Conservation (phyloP, 306 rosid genomes). For the Dicorynia guianensis region DNA sequence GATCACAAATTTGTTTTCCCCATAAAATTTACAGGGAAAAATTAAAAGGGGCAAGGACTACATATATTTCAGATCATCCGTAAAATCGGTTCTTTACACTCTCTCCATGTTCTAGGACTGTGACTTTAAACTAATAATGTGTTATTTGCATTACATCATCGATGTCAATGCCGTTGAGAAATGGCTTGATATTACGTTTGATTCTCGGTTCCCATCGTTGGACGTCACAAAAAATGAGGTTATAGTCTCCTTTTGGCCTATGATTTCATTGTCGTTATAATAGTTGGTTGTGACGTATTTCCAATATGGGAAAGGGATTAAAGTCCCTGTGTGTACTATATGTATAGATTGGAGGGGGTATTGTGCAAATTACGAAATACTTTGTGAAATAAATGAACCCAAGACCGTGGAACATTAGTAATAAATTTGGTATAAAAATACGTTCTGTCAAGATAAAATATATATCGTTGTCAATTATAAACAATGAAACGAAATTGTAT, state of each 20-base stretch:
- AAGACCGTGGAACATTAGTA: constrained; percentile 47
- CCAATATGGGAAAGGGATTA: background rate
- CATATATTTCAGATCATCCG: background rate
- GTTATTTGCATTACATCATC: constrained; percentile 35
- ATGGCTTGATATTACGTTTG: constrained; percentile 2
- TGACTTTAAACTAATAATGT: background rate
- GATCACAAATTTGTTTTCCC: too few relatives aligned
- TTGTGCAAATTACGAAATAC: constrained; percentile 12
- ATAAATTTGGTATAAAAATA: constrained; percentile 48
- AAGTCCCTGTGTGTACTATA: background rate
- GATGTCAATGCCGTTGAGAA: constrained; percentile 19
- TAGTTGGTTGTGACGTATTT: constrained; percentile 12
- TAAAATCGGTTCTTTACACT: background rate
- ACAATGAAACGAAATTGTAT: constrained; percentile 53
- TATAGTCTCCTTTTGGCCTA: background rate
- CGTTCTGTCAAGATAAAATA: constrained; percentile 21
- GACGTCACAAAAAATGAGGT: background rate
- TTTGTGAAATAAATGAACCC: constrained; percentile 65
- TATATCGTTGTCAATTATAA: constrained; percentile 50
- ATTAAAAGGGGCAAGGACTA: background rate
- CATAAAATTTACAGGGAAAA: too few relatives aligned
- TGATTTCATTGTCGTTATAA: background rate
- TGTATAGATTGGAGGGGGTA: background rate
- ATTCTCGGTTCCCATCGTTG: constrained; percentile 4
- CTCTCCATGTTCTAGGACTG: background rate